These are phyloP conservation scores for Naganishia onofrii DNA, from an alignment of 768 basidiomycete species.

Conservation along the genomic window DNA sequence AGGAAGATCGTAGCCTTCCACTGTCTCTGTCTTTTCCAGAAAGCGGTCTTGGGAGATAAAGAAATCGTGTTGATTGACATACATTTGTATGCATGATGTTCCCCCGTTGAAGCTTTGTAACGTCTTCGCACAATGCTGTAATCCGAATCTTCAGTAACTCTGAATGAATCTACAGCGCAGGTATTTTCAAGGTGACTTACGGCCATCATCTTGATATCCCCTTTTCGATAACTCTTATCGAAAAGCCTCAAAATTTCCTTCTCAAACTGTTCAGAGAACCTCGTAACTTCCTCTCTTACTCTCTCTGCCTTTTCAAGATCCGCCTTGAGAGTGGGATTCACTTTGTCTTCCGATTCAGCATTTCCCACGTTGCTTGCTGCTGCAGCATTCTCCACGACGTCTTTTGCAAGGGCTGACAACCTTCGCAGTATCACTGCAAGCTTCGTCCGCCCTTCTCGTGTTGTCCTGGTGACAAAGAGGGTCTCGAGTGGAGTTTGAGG, in stretches of 20 bases:
- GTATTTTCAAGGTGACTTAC: slow-evolving; percentile 55
- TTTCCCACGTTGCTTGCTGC: slow-evolving; percentile 30
- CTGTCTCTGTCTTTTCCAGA: slow-evolving; percentile 52
- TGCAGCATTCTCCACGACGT: slow-evolving; percentile 64
- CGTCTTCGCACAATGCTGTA: slow-evolving; percentile 92
- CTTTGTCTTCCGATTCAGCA: slow-evolving; percentile 13
- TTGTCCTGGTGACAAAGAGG: slow-evolving; percentile 55
- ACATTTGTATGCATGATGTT: slow-evolving; percentile 92
- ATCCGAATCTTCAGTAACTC: neutral
- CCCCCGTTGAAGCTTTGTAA: slow-evolving; percentile 97
- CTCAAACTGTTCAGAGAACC: slow-evolving; percentile 97
- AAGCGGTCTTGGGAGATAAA: slow-evolving; percentile 84
- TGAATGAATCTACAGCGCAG: neutral
- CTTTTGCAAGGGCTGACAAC: slow-evolving; percentile 81
- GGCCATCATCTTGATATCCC: slow-evolving; percentile 99
- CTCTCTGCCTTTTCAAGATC: slow-evolving; percentile 66
- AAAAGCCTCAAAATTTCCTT: slow-evolving; percentile 97
- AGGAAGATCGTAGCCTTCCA: slow-evolving; percentile 55
- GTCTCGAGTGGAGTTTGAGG: slow-evolving; percentile 67
- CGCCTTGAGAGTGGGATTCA: slow-evolving; percentile 58
- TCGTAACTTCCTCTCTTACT: slow-evolving; percentile 89
- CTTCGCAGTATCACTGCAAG: slow-evolving; percentile 83
- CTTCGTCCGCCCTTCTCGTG: slow-evolving; percentile 79
- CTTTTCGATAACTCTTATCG: slow-evolving; percentile 90
- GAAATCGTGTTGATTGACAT: slow-evolving; percentile 99